Conservation (phyloP, 495 filamentous ascomycete genomes). For the Penicillium canescens region DNA sequence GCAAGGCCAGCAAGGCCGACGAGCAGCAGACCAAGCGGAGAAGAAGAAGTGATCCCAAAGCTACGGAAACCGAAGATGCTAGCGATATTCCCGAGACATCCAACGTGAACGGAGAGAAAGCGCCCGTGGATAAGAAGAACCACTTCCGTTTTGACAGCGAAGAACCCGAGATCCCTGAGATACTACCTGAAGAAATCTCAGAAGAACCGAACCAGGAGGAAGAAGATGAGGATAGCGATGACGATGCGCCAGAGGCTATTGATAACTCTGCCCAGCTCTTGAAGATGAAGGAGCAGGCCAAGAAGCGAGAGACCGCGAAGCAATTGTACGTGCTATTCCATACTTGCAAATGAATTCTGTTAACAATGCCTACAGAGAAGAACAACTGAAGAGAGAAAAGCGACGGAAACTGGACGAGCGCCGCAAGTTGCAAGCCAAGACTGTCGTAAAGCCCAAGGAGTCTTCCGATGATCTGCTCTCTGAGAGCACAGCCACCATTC, state of each 20-base stretch:
- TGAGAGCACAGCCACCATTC: slow-evolving; percentile 43
- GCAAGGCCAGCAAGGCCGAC: slow-evolving; percentile 32
- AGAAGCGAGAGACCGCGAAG: slow-evolving; percentile 37
- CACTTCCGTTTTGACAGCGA: slow-evolving; percentile 48
- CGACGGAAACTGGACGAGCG: slow-evolving; percentile 48
- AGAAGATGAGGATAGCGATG: slow-evolving; percentile 35
- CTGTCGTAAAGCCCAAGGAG: slow-evolving; percentile 34
- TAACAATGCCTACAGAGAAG: slow-evolving; percentile 36
- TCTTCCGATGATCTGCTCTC: slow-evolving; percentile 35
- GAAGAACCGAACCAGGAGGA: slow-evolving; percentile 24
- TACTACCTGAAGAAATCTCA: slow-evolving; percentile 21
- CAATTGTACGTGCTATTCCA: slow-evolving; percentile 33
- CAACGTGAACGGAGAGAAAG: slow-evolving; percentile 11
- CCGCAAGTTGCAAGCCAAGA: slow-evolving; percentile 50
- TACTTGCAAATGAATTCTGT: neutral
- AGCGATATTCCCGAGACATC: slow-evolving; percentile 12
- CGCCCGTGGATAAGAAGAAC: slow-evolving; percentile 24
- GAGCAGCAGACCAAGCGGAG: slow-evolving; percentile 39
- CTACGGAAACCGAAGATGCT: slow-evolving; percentile 12
- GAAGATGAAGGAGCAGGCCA: slow-evolving; percentile 42
- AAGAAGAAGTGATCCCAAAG: slow-evolving; percentile 33
- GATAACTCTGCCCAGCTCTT: slow-evolving; percentile 44
- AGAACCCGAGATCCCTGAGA: slow-evolving; percentile 36
- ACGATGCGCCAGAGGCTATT: slow-evolving; percentile 55
- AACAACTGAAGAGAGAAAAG: slow-evolving; percentile 46